Evolutionary conservation across 768 basidiomycete genomes (phyloP).

Genomic region (Paxillus involutus): DNA sequence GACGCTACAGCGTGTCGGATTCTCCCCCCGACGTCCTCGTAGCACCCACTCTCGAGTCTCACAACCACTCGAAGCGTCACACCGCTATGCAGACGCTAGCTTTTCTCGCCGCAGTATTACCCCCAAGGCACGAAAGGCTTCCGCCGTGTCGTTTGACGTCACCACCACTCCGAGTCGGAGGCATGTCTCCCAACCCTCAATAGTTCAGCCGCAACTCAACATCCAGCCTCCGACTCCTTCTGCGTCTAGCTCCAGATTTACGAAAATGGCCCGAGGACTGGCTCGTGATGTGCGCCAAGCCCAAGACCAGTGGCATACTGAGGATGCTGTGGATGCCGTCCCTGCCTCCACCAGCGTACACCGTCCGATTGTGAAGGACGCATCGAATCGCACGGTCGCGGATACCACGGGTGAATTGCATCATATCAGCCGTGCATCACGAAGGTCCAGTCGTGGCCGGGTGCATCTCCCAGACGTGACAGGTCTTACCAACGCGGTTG

Average conservation of each 20-base stretch:
- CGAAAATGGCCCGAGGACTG: slow-evolving; percentile 56
- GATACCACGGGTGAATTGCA: slow-evolving; percentile 4
- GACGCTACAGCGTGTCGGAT: slow-evolving; percentile 63
- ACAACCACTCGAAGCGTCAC: slow-evolving; percentile 15
- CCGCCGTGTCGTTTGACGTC: slow-evolving; percentile 28
- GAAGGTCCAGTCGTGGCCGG: slow-evolving; percentile 34
- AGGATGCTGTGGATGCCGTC: slow-evolving; percentile 4
- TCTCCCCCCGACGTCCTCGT: slow-evolving; percentile 77
- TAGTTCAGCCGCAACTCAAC: slow-evolving; percentile 47
- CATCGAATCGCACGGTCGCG: slow-evolving; percentile 25
- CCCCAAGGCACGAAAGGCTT: slow-evolving; percentile 32
- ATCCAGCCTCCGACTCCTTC: slow-evolving; percentile 66
- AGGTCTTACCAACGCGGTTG: slow-evolving; percentile 75
- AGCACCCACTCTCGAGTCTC: slow-evolving; percentile 36
- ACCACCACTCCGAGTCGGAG: slow-evolving; percentile 27
- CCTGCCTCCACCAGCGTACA: background rate
- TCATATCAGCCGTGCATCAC: slow-evolving; percentile 10
- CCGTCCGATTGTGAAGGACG: slow-evolving; percentile 22
- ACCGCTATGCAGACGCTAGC: slow-evolving; percentile 13
- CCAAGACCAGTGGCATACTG: slow-evolving; percentile 19
- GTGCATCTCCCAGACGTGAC: slow-evolving; percentile 81
- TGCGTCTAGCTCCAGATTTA: slow-evolving; percentile 53
- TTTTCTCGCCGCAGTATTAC: slow-evolving; percentile 27
- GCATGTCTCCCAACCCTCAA: slow-evolving; percentile 16
- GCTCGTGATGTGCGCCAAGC: slow-evolving; percentile 54